Percentiles rank a stretch among this genome's conserved stretches.
Conservation (phyloP, 176 grass and related monocot species). For the Saccharum spontaneum region DNA sequence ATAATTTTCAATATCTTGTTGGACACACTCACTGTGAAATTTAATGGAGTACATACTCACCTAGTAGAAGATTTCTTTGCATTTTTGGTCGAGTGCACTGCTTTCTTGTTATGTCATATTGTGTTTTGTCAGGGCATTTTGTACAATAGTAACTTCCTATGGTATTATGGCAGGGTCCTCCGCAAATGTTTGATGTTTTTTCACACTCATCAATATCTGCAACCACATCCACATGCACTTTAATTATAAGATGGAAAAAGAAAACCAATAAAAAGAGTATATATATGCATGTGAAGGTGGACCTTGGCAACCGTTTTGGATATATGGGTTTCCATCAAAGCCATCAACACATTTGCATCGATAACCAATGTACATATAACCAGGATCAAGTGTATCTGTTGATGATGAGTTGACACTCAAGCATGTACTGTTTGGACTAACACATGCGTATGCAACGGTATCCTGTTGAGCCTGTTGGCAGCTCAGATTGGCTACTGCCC, state of each 20-base stretch:
- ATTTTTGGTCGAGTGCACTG: background rate
- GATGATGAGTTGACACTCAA: no score
- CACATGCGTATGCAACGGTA: background rate
- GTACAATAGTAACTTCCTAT: background rate
- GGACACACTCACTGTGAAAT: background rate
- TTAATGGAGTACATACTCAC: background rate
- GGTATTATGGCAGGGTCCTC: conserved; percentile 20
- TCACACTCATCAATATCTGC: conserved; percentile 36
- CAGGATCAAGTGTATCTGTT: no score
- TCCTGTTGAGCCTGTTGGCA: background rate
- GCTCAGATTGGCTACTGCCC: background rate
- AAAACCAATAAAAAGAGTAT: background rate
- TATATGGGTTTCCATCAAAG: conserved; percentile 5
- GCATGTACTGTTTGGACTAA: conserved; percentile 10
- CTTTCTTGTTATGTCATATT: conserved; percentile 2
- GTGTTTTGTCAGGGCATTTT: background rate
- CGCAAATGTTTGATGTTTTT: background rate
- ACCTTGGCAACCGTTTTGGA: conserved; percentile 3
- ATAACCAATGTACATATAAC: background rate
- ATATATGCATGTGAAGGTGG: no score
- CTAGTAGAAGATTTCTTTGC: background rate
- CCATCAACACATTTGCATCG: background rate
- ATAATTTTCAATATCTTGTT: no score
- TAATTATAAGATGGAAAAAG: no score
- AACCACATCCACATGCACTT: background rate